Conservation (phyloP, 2,329 filamentous ascomycete species). For the Penicillium sp. region DNA sequence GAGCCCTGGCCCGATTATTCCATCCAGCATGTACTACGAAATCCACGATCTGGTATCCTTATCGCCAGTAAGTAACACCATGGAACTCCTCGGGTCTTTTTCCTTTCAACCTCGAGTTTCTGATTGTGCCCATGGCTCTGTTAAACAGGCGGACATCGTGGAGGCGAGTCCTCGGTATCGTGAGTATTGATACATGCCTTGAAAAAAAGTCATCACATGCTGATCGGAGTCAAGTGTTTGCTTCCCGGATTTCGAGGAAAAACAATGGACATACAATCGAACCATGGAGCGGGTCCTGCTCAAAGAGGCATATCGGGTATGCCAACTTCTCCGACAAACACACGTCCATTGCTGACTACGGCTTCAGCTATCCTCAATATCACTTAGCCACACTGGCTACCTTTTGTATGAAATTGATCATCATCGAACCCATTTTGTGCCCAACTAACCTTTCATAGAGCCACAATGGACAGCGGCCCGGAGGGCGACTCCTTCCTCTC, state of each 20-base stretch:
- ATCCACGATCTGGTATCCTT: slow-evolving; percentile 40
- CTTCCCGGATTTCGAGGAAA: slow-evolving; percentile 36
- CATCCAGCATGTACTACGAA: slow-evolving; percentile 38
- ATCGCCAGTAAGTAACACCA: slow-evolving; percentile 39
- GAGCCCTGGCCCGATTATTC: slow-evolving; percentile 33
- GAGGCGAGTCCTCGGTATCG: slow-evolving; percentile 37
- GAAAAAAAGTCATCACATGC: neutral
- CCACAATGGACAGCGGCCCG: slow-evolving; percentile 41
- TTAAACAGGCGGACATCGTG: slow-evolving; percentile 32
- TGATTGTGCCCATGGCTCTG: neutral
- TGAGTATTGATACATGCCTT: slow-evolving; percentile 22
- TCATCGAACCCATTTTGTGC: too few relatives aligned
- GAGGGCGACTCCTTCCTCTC: slow-evolving; percentile 38
- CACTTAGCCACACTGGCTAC: slow-evolving; percentile 40
- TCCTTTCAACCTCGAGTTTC: neutral
- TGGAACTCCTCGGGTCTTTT: neutral
- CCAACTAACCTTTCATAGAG: slow-evolving; percentile 23
- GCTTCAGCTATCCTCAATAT: slow-evolving; percentile 40
- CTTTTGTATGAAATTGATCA: slow-evolving; percentile 32
- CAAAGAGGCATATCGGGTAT: slow-evolving; percentile 38
- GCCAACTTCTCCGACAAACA: neutral
- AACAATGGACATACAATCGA: slow-evolving; percentile 37
- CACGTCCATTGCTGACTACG: neutral
- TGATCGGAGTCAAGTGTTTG: slow-evolving; percentile 30
- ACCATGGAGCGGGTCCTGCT: slow-evolving; percentile 39